Evolutionary conservation across 306 rosid genomes (phyloP), one percentile per base, ranked within the genome.

Genomic region (Castanospermum australe): DNA sequence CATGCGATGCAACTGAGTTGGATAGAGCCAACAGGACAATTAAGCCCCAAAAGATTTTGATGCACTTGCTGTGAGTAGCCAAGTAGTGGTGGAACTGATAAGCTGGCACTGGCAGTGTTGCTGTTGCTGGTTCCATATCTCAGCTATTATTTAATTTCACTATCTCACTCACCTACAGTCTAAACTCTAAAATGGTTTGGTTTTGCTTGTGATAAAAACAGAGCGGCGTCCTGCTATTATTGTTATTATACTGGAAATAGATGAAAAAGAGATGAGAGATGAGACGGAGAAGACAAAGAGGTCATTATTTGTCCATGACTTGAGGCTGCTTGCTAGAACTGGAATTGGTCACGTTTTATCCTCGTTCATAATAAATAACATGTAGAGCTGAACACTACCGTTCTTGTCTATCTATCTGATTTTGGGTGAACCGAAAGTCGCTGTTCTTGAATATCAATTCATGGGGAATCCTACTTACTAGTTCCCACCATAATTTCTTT

Each of bases 11-110:
- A 79, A 45, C 63, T 28, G 60, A 69, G 30, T 45, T 44, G 25
- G 62, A 69, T 20, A 69, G 67, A 59, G 67, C 14, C 41, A 79
- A 10, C 5, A 45, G 63, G 11, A 79, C 52, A 24, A 69, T 72
- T 0, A 69, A 69, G 38, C 71, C 22, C 71, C 51, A 57, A 15
- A 70, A 22, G 9, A 79, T 10, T 51, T 17, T 50, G 61, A 32
- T 70, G 44, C 47, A 6, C 25, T 25, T 39, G 66, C 36, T 73
- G 14, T 22, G 30, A 8, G 44, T 36, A 15, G 14, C 30, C 41
- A 51, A 30, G 4, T 75, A 8, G 45, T 39, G 10, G 45, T 41
- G 54, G 32, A 8, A 5, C 13, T 11, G 76, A 56, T 1, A 10
- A 51, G 32, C n/a, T n/a, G n/a, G n/a, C n/a, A n/a, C 32, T 38